A percentile compares a stretch with the other conserved stretches of the same genome.
Evolutionary conservation across 1,284 basidiomycete genomes (phyloP).

Genomic region (Cryptococcus amylolentus): DNA sequence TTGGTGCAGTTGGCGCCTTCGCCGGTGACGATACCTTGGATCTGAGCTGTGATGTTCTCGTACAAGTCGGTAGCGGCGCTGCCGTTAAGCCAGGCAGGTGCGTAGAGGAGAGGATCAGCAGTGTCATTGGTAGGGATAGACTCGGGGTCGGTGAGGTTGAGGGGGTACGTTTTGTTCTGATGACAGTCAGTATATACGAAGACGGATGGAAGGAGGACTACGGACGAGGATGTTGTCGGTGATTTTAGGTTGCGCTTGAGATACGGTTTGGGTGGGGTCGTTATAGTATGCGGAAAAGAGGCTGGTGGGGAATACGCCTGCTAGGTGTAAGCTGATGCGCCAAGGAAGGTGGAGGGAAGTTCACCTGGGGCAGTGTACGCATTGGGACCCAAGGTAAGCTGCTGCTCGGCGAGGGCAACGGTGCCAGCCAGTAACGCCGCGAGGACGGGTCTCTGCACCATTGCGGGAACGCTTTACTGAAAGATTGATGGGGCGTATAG

Average conservation of each 20-base stretch:
- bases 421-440: not conserved
- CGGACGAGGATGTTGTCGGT: conserved; percentile 57
- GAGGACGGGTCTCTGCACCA: not conserved
- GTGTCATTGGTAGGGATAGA: conserved; percentile 59
- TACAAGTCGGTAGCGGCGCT: conserved; percentile 46
- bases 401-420: not conserved
- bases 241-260: conserved; percentile 66
- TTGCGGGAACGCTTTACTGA: not conserved
- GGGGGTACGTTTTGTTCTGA: conserved; percentile 53
- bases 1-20: conserved; percentile 55
- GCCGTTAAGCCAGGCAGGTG: conserved; percentile 55
- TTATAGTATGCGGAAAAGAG: conserved; percentile 59
- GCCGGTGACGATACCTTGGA: conserved; percentile 54
- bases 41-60: conserved; percentile 56
- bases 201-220: not conserved
- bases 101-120: conserved; percentile 63
- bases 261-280: conserved; percentile 63
- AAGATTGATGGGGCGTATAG: not conserved
- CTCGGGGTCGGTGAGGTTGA: conserved; percentile 60
- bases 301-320: conserved; percentile 38
- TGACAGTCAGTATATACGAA: not conserved
- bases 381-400: conserved; percentile 10
- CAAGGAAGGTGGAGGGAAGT: not conserved
- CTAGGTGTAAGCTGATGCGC: not conserved
- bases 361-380: conserved; percentile 15